Conservation (phyloP, 129 eudicot genomes). For the Tagetes patula region DNA sequence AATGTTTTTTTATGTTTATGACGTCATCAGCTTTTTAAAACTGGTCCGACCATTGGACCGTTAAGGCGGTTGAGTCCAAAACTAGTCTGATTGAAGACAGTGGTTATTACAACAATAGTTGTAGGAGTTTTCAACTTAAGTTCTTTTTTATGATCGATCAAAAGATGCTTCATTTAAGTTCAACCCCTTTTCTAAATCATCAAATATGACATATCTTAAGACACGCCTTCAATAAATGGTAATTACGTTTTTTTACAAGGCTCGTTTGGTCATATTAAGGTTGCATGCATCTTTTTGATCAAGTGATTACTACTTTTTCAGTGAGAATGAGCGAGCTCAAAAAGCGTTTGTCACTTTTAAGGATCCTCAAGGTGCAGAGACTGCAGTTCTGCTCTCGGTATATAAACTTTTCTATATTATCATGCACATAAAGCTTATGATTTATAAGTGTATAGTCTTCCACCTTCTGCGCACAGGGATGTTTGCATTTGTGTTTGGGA, state of each 20-base stretch:
- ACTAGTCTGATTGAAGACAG: no score
- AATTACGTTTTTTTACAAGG: background rate
- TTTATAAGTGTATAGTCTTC: background rate
- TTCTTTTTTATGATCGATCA: background rate
- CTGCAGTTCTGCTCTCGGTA: constrained; percentile 86
- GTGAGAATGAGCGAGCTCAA: constrained; percentile 70
- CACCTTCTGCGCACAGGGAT: background rate
- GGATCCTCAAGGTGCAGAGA: constrained; percentile 76
- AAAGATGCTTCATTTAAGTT: constrained; percentile 2
- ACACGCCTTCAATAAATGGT: constrained; percentile 4
- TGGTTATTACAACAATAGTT: background rate
- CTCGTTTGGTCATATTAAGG: background rate
- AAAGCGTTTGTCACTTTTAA: constrained; percentile 71
- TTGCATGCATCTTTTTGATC: background rate
- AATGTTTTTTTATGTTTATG: no score
- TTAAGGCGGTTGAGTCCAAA: no score
- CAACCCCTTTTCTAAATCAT: background rate
- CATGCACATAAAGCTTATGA: constrained; percentile 2
- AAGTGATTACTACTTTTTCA: constrained; percentile 29
- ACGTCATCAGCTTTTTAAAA: no score
- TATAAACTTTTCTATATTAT: background rate
- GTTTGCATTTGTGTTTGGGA: background rate
- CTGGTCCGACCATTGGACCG: no score
- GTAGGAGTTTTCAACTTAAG: background rate
- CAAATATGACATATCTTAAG: background rate